Evolutionary conservation across 345 rosid species (phyloP), one percentile per base, ranked within the genome.

Genomic region (Cardamine occulta): DNA sequence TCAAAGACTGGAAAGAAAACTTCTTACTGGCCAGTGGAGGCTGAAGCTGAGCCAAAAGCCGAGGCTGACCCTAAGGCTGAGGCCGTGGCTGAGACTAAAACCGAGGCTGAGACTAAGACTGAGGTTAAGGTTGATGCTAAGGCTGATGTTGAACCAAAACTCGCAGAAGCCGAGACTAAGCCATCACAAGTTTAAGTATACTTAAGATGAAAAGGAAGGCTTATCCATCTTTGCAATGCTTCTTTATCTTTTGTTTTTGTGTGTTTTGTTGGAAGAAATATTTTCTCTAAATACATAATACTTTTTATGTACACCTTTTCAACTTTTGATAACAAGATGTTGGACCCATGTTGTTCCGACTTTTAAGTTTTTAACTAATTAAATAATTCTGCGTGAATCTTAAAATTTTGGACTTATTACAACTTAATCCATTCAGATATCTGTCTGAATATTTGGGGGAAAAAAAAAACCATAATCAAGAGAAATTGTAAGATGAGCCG

Each of bases 1-100:
- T 87, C 97, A 1, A 93, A 93, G 84, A 89, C 94, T 0, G 94
- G 98, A 68, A 91, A 93, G 88, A 86, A 82, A 70, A 93, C 98
- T 57, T 23, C 90, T 56, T 93, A 86, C 79, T 93, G 98, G 97
- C 91, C 88, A 14, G 89, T 80, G 54, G 88, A 85, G 58, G 76
- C 86, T 5, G 83, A 81, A 34, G 57, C 85, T 32, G 82, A 68
- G 65, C 56, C 77, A 2, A 81, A 84, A 72, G 11, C 82, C 1
- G 64, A 74, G 48, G 18, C 14, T 24, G 72, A 65, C 37, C 17
- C 79, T 18, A 61, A 61, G 49, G 40, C 23, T 6, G 74, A 48
- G 48, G 8, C 51, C 8, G 53, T 24, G 64, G 17, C 63, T 17
- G 57, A 62, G 66, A 17, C 74, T 40, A 51, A 75, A 15, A 5